These are phyloP conservation scores for Pleurotus cornucopiae DNA, from an alignment of 768 basidiomycete genomes.

Conservation along the genomic window DNA sequence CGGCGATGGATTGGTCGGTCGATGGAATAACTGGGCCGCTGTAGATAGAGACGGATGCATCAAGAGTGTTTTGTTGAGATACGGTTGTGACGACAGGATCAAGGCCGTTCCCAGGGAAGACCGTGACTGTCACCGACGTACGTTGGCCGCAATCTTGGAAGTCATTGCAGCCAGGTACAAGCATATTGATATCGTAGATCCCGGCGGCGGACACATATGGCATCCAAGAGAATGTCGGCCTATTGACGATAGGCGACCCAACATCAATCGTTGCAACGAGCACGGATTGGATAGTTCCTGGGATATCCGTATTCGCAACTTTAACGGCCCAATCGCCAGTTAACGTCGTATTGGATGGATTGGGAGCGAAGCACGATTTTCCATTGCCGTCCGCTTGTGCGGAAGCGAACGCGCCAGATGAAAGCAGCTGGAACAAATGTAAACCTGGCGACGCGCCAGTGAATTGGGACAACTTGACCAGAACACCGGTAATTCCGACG, in stretches of 20 bases:
- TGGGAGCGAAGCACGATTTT: conserved; percentile 74
- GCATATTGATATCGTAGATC: conserved; percentile 76
- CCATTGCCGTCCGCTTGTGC: conserved; percentile 57
- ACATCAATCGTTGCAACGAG: conserved; percentile 65
- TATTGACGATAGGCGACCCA: conserved; percentile 52
- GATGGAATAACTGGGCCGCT: conserved; percentile 79
- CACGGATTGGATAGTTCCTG: conserved; percentile 77
- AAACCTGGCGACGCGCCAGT: conserved; percentile 75
- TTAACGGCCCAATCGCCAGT: conserved; percentile 71
- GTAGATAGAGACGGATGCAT: conserved; percentile 66
- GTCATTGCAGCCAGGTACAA: conserved; percentile 81
- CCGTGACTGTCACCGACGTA: conserved; percentile 77
- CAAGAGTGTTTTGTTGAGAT: conserved; percentile 65
- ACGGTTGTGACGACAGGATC: conserved; percentile 65
- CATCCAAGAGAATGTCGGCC: conserved; percentile 85
- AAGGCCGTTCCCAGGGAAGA: conserved; percentile 72
- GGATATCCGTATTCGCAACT: conserved; percentile 63
- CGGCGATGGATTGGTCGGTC: conserved; percentile 64
- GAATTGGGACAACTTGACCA: conserved; percentile 77
- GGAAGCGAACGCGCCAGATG: conserved; percentile 87
- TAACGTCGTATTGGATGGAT: conserved; percentile 60
- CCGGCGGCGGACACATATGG: conserved; percentile 92
- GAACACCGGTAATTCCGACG: conserved; percentile 80
- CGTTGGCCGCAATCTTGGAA: conserved; percentile 78
- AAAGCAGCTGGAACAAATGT: conserved; percentile 88